Percentiles rank a stretch among this genome's conserved stretches.
Conservation (phyloP, 768 basidiomycete species). For the Kockovaella imperatae region DNA sequence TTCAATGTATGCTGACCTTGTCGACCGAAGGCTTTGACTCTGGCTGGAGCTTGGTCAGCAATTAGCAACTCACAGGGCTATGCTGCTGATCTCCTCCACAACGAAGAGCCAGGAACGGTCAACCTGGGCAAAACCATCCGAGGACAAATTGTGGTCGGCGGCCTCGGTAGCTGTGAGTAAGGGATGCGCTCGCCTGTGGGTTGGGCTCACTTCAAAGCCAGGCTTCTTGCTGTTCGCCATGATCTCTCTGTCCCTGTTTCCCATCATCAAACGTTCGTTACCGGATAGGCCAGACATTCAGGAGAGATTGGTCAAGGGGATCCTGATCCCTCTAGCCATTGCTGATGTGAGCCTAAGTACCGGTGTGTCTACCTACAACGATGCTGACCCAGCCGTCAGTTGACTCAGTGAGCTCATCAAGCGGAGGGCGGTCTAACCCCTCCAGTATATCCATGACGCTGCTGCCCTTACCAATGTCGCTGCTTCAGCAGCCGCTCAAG, state of each 20-base stretch:
- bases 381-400: constrained; percentile 7
- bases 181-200: neutral
- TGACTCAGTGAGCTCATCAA: neutral
- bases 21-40: constrained; percentile 30
- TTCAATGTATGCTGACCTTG: neutral
- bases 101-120: constrained; percentile 13
- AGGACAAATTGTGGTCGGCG: constrained; percentile 29
- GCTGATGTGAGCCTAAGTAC: constrained; percentile 25
- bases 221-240: constrained; percentile 41
- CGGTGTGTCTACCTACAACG: neutral
- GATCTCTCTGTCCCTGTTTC: constrained; percentile 34
- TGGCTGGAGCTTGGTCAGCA: constrained; percentile 36
- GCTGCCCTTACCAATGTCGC: constrained; percentile 30
- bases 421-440: neutral
- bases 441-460: constrained; percentile 32
- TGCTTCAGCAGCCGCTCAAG: constrained; percentile 19
- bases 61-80: constrained; percentile 32
- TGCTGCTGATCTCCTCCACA: constrained; percentile 21
- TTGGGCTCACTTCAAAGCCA: neutral
- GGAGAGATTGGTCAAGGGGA: constrained; percentile 34
- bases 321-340: constrained; percentile 39
- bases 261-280: constrained; percentile 17
- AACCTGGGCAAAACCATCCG: constrained; percentile 27
- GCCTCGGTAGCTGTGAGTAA: constrained; percentile 37
- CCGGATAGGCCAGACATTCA: constrained; percentile 21